Evolutionary conservation across 148 eudicot species (phyloP).

Genomic region (Rheum nobile): DNA sequence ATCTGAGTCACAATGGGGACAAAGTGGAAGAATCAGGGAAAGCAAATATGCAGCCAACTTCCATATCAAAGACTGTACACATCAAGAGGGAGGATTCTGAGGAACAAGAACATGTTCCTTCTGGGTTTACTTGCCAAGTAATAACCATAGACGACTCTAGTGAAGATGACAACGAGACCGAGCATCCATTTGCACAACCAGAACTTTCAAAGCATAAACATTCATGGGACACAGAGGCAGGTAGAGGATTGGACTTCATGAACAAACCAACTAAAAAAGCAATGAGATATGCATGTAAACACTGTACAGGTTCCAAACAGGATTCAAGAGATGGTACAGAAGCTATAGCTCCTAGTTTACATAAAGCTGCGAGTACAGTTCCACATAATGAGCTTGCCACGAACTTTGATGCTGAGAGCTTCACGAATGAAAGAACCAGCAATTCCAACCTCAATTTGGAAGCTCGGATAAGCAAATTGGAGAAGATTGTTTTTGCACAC

Average conservation of each 20-base stretch:
- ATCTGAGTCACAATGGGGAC: background rate
- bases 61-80: background rate
- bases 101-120: constrained; percentile 15
- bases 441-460: background rate
- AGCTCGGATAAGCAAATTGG: background rate
- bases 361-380: background rate
- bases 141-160: background rate
- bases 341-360: background rate
- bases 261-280: background rate
- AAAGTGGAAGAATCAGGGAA: background rate
- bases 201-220: background rate
- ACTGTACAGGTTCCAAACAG: background rate
- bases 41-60: background rate
- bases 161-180: background rate
- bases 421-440: background rate
- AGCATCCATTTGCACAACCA: background rate
- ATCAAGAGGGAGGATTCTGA: constrained; percentile 14
- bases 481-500: background rate
- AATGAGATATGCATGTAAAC: background rate
- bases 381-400: background rate
- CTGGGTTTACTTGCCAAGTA: constrained; percentile 17
- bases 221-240: background rate
- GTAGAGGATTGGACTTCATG: background rate
- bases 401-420: background rate
- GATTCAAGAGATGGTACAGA: background rate